These are phyloP conservation scores for Aspergillus flavus DNA, from an alignment of 2,329 filamentous ascomycete genomes.

Conservation along the genomic window DNA sequence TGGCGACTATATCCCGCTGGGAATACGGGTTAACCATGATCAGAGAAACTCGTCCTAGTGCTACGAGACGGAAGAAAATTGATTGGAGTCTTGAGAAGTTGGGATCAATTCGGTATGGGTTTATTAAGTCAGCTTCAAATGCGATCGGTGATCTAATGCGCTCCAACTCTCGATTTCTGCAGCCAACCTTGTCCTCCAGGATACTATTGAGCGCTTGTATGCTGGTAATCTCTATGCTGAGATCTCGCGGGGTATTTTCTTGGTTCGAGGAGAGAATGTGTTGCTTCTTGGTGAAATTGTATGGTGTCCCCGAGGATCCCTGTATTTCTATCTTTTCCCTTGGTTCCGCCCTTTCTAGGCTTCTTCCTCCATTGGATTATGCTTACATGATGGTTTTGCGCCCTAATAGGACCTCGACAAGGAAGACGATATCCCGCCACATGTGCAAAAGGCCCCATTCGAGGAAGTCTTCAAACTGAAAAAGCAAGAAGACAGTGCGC, in stretches of 20 bases:
- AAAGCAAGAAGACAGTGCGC: conserved; percentile 68
- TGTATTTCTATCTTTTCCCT: neutral
- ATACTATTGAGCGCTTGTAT: conserved; percentile 87
- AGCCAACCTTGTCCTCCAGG: conserved; percentile 95
- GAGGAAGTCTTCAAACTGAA: conserved; percentile 72
- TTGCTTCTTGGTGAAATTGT: conserved; percentile 88
- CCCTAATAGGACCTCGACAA: conserved; percentile 79
- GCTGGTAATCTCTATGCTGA: conserved; percentile 77
- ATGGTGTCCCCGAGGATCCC: conserved; percentile 24
- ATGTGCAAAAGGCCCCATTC: conserved; percentile 67
- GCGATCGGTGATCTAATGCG: conserved; percentile 3
- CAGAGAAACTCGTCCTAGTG: conserved; percentile 93
- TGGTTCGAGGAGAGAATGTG: conserved; percentile 97
- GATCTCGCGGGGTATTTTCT: conserved; percentile 80
- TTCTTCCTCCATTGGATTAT: neutral
- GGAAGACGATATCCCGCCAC: conserved; percentile 80
- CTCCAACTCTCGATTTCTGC: conserved; percentile 9
- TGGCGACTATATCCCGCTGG: neutral
- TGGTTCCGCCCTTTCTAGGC: neutral
- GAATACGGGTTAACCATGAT: neutral
- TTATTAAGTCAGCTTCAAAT: neutral
- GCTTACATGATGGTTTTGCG: conserved; percentile 5
- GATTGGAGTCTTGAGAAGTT: conserved; percentile 87
- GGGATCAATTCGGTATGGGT: conserved; percentile 91
- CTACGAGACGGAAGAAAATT: conserved; percentile 93